Evolutionary conservation across 2,329 filamentous ascomycete genomes (phyloP).

Genomic region (Ophiocordyceps camponoti-leonardi): DNA sequence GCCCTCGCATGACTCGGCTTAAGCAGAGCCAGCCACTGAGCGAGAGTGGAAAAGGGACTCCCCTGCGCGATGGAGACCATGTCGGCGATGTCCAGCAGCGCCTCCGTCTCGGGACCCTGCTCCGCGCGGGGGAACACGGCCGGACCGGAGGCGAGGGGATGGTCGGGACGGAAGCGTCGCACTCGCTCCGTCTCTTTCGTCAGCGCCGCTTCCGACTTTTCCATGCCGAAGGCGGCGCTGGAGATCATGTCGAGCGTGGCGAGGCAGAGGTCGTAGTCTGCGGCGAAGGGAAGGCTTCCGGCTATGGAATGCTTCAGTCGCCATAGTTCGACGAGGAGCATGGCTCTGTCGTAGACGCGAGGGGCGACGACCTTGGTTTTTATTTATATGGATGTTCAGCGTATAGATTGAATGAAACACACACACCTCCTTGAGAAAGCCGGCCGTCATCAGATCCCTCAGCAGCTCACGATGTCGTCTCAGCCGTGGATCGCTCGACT

Average conservation of each 20-base stretch:
- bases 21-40: slow-evolving; percentile 8
- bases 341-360: slow-evolving; percentile 14
- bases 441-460: slow-evolving; percentile 18
- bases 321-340: slow-evolving; percentile 17
- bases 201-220: slow-evolving; percentile 6
- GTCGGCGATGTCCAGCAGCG: slow-evolving; percentile 8
- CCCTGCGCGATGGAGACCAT: slow-evolving; percentile 9
- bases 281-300: slow-evolving; percentile 13
- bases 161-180: neutral
- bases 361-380: slow-evolving; percentile 14
- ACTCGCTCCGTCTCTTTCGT: slow-evolving; percentile 4
- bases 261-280: slow-evolving; percentile 13
- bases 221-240: slow-evolving; percentile 15
- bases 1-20: slow-evolving; percentile 9
- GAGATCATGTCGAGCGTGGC: slow-evolving; percentile 17
- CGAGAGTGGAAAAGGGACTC: slow-evolving; percentile 6
- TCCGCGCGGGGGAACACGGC: slow-evolving; percentile 5
- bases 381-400: no score
- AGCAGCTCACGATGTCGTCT: slow-evolving; percentile 15
- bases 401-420: no score
- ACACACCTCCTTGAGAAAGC: slow-evolving; percentile 9
- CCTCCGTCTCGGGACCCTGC: slow-evolving; percentile 6
- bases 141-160: neutral
- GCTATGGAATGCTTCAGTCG: slow-evolving; percentile 12
- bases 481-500: slow-evolving; percentile 13